A percentile compares a stretch with the other conserved stretches of the same genome.
These are phyloP conservation scores for Cordyceps tenuipes DNA, from an alignment of 2,329 filamentous ascomycete species.

Conservation along the genomic window DNA sequence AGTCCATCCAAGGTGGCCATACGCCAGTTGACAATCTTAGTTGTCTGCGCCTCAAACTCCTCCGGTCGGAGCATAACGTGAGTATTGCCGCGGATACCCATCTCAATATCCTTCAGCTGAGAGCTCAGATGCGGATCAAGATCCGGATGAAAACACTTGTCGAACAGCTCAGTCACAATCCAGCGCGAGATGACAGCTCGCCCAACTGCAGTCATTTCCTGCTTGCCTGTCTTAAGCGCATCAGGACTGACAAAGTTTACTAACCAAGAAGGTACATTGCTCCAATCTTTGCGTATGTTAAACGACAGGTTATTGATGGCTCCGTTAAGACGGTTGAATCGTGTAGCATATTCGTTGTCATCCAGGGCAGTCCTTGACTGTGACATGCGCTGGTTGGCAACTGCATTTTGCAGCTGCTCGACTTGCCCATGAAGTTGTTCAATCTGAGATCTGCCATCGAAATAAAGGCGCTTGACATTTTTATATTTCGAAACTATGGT, in stretches of 20 bases:
- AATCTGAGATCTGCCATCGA: conserved; percentile 88
- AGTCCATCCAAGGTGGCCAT: conserved; percentile 92
- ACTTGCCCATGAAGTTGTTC: conserved; percentile 81
- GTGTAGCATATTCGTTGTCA: conserved; percentile 84
- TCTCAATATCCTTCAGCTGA: conserved; percentile 77
- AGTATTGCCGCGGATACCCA: conserved; percentile 73
- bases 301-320: conserved; percentile 93
- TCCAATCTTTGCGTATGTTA: conserved; percentile 94
- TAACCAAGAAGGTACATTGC: conserved; percentile 71
- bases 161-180: conserved; percentile 85
- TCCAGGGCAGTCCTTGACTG: conserved; percentile 91
- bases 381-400: conserved; percentile 91
- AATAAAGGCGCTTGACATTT: conserved; percentile 96
- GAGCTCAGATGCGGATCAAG: conserved; percentile 68
- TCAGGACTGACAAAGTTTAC: conserved; percentile 73
- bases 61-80: conserved; percentile 69
- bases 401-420: conserved; percentile 91
- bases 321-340: conserved; percentile 86
- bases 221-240: conserved; percentile 77
- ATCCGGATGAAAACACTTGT: conserved; percentile 85
- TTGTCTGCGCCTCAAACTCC: conserved; percentile 79
- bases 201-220: conserved; percentile 96
- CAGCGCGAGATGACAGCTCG: conserved; percentile 82
- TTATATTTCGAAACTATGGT: conserved; percentile 82
- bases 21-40: conserved; percentile 87